phyloP scores from a whole-genome alignment of 2,329 filamentous ascomycete species.

The Monilinia vaccinii-corymbosi region DNA sequence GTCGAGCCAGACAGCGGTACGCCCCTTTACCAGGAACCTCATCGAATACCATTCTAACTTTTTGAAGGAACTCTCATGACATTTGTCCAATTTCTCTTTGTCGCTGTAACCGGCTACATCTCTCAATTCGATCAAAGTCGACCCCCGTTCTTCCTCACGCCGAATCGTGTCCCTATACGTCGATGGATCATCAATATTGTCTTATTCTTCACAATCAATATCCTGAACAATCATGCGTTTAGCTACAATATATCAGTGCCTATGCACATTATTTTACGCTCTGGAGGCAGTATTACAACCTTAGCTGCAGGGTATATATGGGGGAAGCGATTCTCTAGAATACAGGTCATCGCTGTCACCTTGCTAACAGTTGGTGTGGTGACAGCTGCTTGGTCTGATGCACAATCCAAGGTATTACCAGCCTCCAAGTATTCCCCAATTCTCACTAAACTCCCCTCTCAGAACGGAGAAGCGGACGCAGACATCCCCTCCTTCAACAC shows the following conservation, averaged over 20 bases:
- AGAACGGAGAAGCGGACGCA: conserved; percentile 25
- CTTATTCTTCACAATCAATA: conserved; percentile 87
- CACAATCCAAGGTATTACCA: conserved; percentile 61
- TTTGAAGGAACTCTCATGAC: conserved; percentile 67
- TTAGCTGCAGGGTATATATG: conserved; percentile 83
- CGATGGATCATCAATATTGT: conserved; percentile 85
- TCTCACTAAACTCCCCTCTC: conserved; percentile 13
- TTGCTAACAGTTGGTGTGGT: conserved; percentile 81
- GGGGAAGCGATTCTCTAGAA: conserved; percentile 72
- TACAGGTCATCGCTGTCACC: conserved; percentile 73
- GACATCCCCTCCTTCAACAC: conserved; percentile 45
- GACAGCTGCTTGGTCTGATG: conserved; percentile 82
- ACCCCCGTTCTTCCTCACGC: conserved; percentile 63
- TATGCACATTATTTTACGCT: conserved; percentile 91
- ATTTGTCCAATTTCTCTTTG: conserved; percentile 82
- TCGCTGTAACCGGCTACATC: conserved; percentile 67
- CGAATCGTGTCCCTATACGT: conserved; percentile 70
- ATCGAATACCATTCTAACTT: conserved; percentile 13
- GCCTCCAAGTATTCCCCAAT: background rate
- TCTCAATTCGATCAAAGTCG: conserved; percentile 62
- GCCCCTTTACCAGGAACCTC: conserved; percentile 13
- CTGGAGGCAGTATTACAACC: conserved; percentile 90
- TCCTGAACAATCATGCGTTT: conserved; percentile 96
- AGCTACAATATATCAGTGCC: conserved; percentile 95
- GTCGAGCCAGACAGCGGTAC: conserved; percentile 77